Evolutionary conservation across 2,329 filamentous ascomycete species (phyloP).

Genomic region (Fusarium vanettenii): DNA sequence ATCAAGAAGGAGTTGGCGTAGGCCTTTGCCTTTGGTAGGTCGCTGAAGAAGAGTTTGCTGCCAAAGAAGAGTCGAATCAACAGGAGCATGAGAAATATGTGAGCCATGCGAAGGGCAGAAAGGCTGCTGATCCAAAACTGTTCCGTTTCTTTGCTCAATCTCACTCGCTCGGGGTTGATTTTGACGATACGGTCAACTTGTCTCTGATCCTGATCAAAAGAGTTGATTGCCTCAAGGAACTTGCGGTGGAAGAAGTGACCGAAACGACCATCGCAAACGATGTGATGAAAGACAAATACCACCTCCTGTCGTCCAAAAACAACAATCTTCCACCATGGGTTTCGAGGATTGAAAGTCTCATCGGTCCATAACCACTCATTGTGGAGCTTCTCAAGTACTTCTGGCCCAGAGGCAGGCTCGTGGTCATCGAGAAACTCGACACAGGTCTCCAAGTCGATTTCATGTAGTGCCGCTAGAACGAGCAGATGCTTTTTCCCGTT

Average conservation of each 20-base stretch:
- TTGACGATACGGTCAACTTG: background rate
- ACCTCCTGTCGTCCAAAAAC: constrained; percentile 24
- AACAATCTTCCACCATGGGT: constrained; percentile 30
- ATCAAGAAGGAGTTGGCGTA: background rate
- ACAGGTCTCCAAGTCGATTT: constrained; percentile 30
- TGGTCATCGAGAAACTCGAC: constrained; percentile 12
- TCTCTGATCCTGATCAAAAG: background rate
- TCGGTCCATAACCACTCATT: constrained; percentile 29
- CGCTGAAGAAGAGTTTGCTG: constrained; percentile 8
- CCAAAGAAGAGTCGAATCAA: constrained; percentile 13
- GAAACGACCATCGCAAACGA: constrained; percentile 27
- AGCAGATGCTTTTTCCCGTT: constrained; percentile 6
- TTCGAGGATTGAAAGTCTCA: constrained; percentile 2
- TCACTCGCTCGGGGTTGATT: constrained; percentile 9
- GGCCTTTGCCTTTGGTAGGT: constrained; percentile 1
- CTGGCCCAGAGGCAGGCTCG: background rate
- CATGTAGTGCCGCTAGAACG: constrained; percentile 8
- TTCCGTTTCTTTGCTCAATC: constrained; percentile 10
- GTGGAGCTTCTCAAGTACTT: constrained; percentile 21
- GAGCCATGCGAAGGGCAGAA: constrained; percentile 2
- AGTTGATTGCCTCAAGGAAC: constrained; percentile 23
- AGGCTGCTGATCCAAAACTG: constrained; percentile 3
- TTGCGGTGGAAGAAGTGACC: constrained; percentile 19
- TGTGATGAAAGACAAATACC: constrained; percentile 32
- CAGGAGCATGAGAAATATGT: constrained; percentile 7